These are phyloP conservation scores for Marasmius fiardii DNA, from an alignment of 1,284 basidiomycete species.

Conservation along the genomic window DNA sequence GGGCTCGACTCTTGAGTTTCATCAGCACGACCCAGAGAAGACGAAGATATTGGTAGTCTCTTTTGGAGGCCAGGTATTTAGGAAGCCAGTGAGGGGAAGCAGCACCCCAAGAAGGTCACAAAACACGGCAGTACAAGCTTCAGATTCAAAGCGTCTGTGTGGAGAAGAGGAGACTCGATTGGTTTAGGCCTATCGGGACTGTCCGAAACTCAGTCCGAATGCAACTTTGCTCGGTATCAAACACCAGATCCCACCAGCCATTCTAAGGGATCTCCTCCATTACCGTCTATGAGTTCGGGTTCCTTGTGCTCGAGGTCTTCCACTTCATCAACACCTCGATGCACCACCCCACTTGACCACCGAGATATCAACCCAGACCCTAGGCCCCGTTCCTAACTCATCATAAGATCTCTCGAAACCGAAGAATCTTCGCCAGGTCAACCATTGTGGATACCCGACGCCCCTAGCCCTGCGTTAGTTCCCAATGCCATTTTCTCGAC, in stretches of 20 bases:
- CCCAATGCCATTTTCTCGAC: slow-evolving; percentile 13
- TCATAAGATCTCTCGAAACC: background rate
- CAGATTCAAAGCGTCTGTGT: background rate
- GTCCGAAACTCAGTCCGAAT: background rate
- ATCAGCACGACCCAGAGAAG: slow-evolving; percentile 45
- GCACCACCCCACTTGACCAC: background rate
- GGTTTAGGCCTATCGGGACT: background rate
- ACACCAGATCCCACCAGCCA: background rate
- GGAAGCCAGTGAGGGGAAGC: slow-evolving; percentile 45
- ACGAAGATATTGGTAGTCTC: slow-evolving; percentile 72
- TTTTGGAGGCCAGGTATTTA: slow-evolving; percentile 75
- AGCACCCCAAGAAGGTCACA: slow-evolving; percentile 6
- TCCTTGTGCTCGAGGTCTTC: background rate
- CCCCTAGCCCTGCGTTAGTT: slow-evolving; percentile 36
- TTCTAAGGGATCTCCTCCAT: slow-evolving; percentile 9
- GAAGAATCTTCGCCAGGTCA: background rate
- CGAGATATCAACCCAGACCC: background rate
- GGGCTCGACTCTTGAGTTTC: slow-evolving; percentile 47
- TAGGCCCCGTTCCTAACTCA: background rate
- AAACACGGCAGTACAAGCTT: slow-evolving; percentile 25
- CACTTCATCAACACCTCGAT: background rate
- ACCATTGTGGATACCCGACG: slow-evolving; percentile 48
- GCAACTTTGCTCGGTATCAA: background rate
- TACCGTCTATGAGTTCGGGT: background rate
- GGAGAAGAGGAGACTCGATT: background rate